These are phyloP conservation scores for Ceratocystis smalleyi DNA, from an alignment of 2,329 filamentous ascomycete species.

Conservation along the genomic window DNA sequence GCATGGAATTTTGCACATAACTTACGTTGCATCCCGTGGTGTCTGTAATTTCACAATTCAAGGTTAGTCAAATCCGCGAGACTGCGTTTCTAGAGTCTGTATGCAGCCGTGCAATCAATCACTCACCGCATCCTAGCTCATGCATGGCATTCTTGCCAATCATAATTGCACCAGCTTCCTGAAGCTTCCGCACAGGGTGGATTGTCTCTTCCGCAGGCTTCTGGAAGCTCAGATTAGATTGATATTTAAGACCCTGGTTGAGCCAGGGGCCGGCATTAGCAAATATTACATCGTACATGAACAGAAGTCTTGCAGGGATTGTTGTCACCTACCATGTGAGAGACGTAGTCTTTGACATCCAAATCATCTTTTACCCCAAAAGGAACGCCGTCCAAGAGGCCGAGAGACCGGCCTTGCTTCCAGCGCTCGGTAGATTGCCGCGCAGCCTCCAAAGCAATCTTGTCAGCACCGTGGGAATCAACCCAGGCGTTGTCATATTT, in stretches of 20 bases:
- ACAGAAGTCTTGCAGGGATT: background rate
- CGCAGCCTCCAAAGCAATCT: constrained; percentile 51
- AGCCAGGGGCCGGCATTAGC: background rate
- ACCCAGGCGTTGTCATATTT: constrained; percentile 60
- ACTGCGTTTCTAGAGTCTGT: background rate
- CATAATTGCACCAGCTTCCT: constrained; percentile 59
- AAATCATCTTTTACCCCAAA: constrained; percentile 74
- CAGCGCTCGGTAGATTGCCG: constrained; percentile 59
- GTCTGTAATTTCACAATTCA: constrained; percentile 29
- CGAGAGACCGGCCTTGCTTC: constrained; percentile 46
- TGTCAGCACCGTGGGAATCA: constrained; percentile 41
- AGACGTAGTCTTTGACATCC: constrained; percentile 53
- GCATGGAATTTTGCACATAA: background rate
- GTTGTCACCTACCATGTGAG: constrained; percentile 44
- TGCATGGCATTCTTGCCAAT: constrained; percentile 69
- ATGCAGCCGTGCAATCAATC: constrained; percentile 15
- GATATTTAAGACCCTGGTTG: constrained; percentile 27
- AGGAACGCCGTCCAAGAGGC: constrained; percentile 66
- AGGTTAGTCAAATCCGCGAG: background rate
- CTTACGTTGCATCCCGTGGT: constrained; percentile 65
- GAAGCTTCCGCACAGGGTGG: constrained; percentile 56
- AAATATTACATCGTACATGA: background rate
- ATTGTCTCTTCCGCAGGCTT: constrained; percentile 38
- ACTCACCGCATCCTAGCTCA: constrained; percentile 54
- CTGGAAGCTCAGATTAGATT: constrained; percentile 38